Evolutionary conservation across 805 yeast species (phyloP).

Genomic region (Isabelozyma gotoi): DNA sequence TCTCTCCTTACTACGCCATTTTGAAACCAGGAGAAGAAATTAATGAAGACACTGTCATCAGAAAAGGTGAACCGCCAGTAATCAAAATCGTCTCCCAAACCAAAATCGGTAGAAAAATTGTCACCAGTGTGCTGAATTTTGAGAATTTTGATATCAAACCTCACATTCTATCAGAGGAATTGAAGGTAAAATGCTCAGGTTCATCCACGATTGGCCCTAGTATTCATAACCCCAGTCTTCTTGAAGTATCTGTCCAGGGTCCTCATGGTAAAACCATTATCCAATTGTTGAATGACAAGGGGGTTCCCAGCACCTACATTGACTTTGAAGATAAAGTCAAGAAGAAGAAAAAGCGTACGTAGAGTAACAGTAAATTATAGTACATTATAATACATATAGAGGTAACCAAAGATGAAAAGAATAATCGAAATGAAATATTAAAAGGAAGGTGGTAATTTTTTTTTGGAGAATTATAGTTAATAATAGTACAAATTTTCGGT

Average conservation of each 20-base stretch:
- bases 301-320: constrained; percentile 67
- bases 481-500: too few species aligned
- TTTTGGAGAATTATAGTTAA: too few species aligned
- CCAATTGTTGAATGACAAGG: constrained; percentile 58
- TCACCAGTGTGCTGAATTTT: constrained; percentile 70
- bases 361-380: constrained; percentile 1
- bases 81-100: constrained; percentile 68
- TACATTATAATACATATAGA: constrained; percentile 4
- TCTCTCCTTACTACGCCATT: constrained; percentile 51
- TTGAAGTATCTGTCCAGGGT: constrained; percentile 88
- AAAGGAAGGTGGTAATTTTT: too few species aligned
- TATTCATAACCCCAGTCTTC: constrained; percentile 50
- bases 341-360: constrained; percentile 36
- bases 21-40: constrained; percentile 42
- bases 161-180: constrained; percentile 60
- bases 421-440: not conserved
- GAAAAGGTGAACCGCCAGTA: constrained; percentile 68
- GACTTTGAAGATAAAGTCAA: constrained; percentile 62
- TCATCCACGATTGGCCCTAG: constrained; percentile 73
- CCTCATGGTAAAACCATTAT: constrained; percentile 68
- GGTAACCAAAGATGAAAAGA: constrained; percentile 1
- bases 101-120: constrained; percentile 77
- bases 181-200: constrained; percentile 84
- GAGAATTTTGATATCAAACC: constrained; percentile 69
- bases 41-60: constrained; percentile 29